phyloP scores from a whole-genome alignment of 78 protist genomes.

The Capsaspora owczarzaki region DNA sequence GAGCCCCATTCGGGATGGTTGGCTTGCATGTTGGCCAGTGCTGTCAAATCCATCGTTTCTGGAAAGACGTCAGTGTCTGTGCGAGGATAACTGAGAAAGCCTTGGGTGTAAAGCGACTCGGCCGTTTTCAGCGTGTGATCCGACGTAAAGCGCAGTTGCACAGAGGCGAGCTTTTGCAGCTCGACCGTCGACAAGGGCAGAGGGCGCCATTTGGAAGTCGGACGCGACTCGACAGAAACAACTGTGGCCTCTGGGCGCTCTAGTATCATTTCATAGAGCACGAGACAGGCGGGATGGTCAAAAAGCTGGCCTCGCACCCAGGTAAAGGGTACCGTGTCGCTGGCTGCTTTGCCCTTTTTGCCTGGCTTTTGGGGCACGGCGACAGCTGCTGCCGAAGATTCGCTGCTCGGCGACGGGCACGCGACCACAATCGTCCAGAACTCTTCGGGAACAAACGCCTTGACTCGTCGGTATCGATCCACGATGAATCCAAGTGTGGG shows the following conservation, averaged over 20 bases:
- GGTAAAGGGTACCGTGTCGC: neutral
- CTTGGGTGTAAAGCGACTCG: constrained; percentile 79
- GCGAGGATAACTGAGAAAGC: constrained; percentile 91
- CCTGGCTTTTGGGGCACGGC: too few relatives aligned
- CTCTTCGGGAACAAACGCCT: constrained; percentile 64
- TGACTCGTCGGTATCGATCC: constrained; percentile 57
- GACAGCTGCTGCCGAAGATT: too few relatives aligned
- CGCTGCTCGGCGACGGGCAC: neutral
- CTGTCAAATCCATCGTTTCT: constrained; percentile 49
- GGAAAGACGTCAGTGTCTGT: constrained; percentile 92
- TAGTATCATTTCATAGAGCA: neutral
- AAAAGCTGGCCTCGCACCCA: neutral
- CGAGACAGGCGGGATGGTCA: neutral
- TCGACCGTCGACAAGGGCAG: constrained; percentile 90
- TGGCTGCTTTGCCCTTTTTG: too few relatives aligned
- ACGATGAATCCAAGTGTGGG: constrained; percentile 97
- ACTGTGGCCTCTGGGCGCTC: neutral
- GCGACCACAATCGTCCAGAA: constrained; percentile 58
- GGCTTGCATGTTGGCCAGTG: constrained; percentile 38
- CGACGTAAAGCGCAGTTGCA: constrained; percentile 58
- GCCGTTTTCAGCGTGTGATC: constrained; percentile 45
- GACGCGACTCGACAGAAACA: constrained; percentile 7
- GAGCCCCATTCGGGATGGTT: constrained; percentile 53
- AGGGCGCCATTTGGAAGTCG: constrained; percentile 55
- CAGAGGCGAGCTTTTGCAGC: constrained; percentile 76